Conservation (phyloP, 257 asterid genomes). For the Coffea eugenioides region DNA sequence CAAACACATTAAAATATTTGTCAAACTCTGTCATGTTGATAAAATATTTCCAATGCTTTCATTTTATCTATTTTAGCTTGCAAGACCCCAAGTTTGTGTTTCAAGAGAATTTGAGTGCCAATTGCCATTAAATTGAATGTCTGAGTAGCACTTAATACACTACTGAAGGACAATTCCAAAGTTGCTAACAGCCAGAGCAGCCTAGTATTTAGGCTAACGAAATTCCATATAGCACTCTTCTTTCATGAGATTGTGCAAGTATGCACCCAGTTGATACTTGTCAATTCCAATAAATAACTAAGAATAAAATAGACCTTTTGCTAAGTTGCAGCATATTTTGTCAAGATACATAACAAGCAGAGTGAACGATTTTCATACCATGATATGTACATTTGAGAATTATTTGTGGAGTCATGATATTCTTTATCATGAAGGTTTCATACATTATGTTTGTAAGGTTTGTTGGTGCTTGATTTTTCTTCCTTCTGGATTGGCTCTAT, state of each 20-base stretch:
- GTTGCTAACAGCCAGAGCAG: neutral
- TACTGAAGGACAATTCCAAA: neutral
- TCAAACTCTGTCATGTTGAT: neutral
- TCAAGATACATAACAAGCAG: neutral
- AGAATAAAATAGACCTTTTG: neutral
- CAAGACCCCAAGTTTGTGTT: neutral
- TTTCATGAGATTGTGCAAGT: neutral
- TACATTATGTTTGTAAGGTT: neutral
- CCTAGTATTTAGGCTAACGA: neutral
- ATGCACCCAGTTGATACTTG: too few relatives aligned
- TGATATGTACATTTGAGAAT: neutral
- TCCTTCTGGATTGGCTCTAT: slow-evolving; percentile 8
- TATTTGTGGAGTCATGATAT: neutral
- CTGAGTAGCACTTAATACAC: neutral
- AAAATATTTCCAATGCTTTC: neutral
- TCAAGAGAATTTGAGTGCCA: neutral
- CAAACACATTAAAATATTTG: neutral
- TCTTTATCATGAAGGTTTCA: neutral
- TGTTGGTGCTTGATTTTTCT: slow-evolving; percentile 9
- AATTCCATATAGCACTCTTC: neutral
- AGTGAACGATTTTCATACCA: neutral
- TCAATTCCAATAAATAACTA: neutral
- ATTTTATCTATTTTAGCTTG: neutral
- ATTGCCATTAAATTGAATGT: neutral
- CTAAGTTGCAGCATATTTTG: neutral